Evolutionary conservation across 139 green algal genomes (phyloP), one percentile per base, ranked within the genome.

Genomic region (Coccomyxa sp.): DNA sequence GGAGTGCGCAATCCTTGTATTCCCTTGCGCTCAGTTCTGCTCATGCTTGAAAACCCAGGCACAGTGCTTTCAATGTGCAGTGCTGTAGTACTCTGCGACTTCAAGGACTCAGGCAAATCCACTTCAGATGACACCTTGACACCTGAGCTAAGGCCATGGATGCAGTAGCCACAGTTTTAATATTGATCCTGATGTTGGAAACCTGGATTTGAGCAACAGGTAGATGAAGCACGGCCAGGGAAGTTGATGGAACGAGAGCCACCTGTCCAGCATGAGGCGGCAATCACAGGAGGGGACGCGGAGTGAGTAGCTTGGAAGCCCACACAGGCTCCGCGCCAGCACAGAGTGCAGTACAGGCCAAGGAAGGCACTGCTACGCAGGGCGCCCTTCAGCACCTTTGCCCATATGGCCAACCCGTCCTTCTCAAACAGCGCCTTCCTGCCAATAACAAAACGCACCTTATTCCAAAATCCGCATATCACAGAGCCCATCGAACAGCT

Each of bases 291-390:
- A 21, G 87, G 90, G 0, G 90, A 92, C 78, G 76, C 86, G 68
- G 67, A 83, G 45, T 91, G 89, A 23, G 38, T 79, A 30, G 84
- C 16, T 27, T 86, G 82, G 81, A 86, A 89, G 58, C 80, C 83
- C 0, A 77, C 45, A 31, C 77, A 90, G 0, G 85, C 85, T 0
- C 85, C 93, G 1, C 87, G 87, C 91, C 95, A 98, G 13, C 93
- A 94, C 0, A 93, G 79, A 0, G 89, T 90, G 88, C 94, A 95
- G 90, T 95, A 98, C 27, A 91, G 45, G 4, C 90, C 86, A 12
- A 99, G 92, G 89, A 99, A 99, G 21, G 92, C 60, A 31, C 87
- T 89, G 45, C 94, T 98, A 67, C 96, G 91, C n/a, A 84, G 80
- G 13, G 92, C 88, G 57, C 94, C 96, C 67, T 86, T 23, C 10